Base-by-base conservation (phyloP, 1,284 basidiomycete genomes). In the Albatrellus sp. region DNA sequence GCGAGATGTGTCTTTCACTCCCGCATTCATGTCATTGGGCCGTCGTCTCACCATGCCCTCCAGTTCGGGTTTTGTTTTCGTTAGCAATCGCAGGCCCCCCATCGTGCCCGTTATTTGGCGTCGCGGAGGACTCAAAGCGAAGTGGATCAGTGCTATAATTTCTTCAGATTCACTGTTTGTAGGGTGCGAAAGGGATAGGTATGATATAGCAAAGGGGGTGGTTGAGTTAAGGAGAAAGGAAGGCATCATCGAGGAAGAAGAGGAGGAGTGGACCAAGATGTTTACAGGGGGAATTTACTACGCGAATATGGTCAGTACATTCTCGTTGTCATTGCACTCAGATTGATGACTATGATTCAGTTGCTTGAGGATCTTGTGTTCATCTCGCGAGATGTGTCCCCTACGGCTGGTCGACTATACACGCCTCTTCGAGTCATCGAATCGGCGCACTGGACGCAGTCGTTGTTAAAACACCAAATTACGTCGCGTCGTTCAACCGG, bases 251-350 rank as follows among this genome's bases (percentile, higher is more conserved):
- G 60, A 67, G 6, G 66, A 67, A 0, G 84, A 87, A 54, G 82
- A 88, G 54, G 58, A 51, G 30, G 70, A 78, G 51, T 89, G 85
- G 70, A 65, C 63, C n/a, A 68, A 65, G 46, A 70, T 94, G 54
- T 94, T 97, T 58, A 63, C 72, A 30, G 66, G 75, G 24, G 87
- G 86, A 4, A 89, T 96, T 24, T 87, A 91, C 62, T 96, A 94
- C 59, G 69, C 75, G 10, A 90, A 92, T 58, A 88, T 94, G 86
- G 88, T 88, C 52, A 45, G 76, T 63, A 29, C 30, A 13, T n/a
- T 39, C 45, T 11, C 16, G 38, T 51, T 40, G 55, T 50, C 45
- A 46, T 20, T 34, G 17, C 20, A 48, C 46, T 30, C 4, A 13
- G 16, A 35, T 40, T 40, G 9, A 12, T 30, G n/a, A 12, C 12